These are phyloP conservation scores for Candida manassasensis DNA, from an alignment of 805 yeast species.

Conservation along the genomic window DNA sequence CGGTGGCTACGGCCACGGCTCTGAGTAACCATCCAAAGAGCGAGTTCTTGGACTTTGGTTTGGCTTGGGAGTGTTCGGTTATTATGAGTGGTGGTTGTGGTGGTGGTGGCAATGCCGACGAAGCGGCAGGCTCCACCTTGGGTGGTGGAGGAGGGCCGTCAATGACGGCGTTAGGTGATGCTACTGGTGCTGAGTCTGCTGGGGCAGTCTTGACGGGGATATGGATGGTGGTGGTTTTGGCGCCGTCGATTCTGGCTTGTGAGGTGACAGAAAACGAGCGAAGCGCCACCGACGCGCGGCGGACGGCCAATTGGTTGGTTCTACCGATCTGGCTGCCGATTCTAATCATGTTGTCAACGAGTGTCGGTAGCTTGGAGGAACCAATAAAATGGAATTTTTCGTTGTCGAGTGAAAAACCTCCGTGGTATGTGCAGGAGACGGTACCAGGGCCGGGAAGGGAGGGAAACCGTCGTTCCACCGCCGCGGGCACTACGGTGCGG, in stretches of 20 bases:
- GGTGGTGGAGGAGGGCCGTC: constrained; percentile 1
- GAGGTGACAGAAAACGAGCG: not conserved
- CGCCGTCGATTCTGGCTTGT: not conserved
- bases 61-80: no score
- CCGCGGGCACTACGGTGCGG: no score
- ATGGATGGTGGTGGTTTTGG: not conserved
- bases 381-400: constrained; percentile 1
- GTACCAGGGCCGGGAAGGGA: no score
- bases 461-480: no score
- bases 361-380: not conserved
- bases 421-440: not conserved
- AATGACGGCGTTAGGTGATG: constrained; percentile 3
- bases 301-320: not conserved
- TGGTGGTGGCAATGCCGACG: not conserved
- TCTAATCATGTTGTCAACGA: not conserved
- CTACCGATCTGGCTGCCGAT: not conserved
- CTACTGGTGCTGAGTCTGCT: constrained; percentile 1
- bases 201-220: not conserved
- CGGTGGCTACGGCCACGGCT: constrained; percentile 22
- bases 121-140: not conserved
- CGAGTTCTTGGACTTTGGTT: constrained; percentile 24
- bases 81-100: constrained; percentile 6
- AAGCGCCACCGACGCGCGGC: not conserved
- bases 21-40: constrained; percentile 27
- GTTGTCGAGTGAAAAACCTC: not conserved